Conservation (phyloP, 2,329 filamentous ascomycete genomes). For the Gaeumannomyces tritici region DNA sequence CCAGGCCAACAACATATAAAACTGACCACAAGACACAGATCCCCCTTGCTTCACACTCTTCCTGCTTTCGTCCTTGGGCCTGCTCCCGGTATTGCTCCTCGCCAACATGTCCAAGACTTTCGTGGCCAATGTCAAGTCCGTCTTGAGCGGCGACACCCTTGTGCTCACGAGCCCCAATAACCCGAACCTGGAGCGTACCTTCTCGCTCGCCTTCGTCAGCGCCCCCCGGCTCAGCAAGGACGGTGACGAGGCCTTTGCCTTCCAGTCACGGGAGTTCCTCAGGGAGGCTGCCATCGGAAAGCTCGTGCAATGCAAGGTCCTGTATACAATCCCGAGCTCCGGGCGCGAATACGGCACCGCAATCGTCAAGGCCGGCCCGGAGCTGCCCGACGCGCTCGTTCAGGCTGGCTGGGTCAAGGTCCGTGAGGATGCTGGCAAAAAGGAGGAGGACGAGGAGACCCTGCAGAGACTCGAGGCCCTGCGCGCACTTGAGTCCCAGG, state of each 20-base stretch:
- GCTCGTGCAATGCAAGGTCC: slow-evolving; percentile 70
- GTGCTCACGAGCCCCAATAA: slow-evolving; percentile 75
- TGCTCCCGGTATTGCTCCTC: background rate
- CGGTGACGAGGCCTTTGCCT: slow-evolving; percentile 85
- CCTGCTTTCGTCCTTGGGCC: background rate
- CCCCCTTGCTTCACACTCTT: background rate
- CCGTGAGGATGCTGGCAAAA: slow-evolving; percentile 85
- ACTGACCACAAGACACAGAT: background rate
- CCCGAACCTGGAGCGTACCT: slow-evolving; percentile 69
- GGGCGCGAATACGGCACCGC: slow-evolving; percentile 84
- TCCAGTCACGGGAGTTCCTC: slow-evolving; percentile 89
- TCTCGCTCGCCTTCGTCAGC: slow-evolving; percentile 87
- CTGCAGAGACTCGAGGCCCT: slow-evolving; percentile 66
- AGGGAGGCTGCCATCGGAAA: slow-evolving; percentile 80
- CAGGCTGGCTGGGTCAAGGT: slow-evolving; percentile 89
- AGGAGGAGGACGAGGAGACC: slow-evolving; percentile 75
- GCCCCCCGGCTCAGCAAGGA: slow-evolving; percentile 81
- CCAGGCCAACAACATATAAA: background rate
- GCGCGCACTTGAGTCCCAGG: slow-evolving; percentile 65
- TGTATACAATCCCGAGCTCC: slow-evolving; percentile 79
- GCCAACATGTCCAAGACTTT: slow-evolving; percentile 41
- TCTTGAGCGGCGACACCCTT: slow-evolving; percentile 87
- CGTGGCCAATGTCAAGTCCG: slow-evolving; percentile 78
- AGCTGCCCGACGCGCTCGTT: slow-evolving; percentile 73
- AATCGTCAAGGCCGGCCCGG: slow-evolving; percentile 63